Conservation (phyloP, 1,284 basidiomycete genomes). For the Moesziomyces aphidis region DNA sequence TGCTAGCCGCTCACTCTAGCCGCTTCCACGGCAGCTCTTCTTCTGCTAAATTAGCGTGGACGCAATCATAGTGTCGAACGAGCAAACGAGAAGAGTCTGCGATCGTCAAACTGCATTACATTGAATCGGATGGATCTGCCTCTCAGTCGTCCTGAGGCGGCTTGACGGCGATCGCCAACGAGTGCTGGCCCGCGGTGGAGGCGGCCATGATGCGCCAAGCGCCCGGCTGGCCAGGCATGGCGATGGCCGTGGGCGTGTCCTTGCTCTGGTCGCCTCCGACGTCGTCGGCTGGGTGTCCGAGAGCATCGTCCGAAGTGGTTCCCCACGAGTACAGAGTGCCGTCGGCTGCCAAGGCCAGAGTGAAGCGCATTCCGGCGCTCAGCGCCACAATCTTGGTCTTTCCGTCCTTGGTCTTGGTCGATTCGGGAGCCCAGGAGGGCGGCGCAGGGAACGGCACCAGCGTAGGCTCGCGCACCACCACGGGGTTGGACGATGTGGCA, state of each 20-base stretch:
- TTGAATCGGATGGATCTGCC: too few relatives aligned
- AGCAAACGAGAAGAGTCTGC: too few relatives aligned
- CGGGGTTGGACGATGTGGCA: slow-evolving; percentile 27
- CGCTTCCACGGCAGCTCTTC: not conserved
- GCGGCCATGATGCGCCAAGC: slow-evolving; percentile 69
- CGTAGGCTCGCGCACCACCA: slow-evolving; percentile 56
- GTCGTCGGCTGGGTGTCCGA: slow-evolving; percentile 68
- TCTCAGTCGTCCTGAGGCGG: slow-evolving; percentile 49
- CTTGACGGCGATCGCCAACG: slow-evolving; percentile 68
- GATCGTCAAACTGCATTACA: too few relatives aligned
- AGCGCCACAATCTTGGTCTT: slow-evolving; percentile 80
- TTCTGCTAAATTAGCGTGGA: not conserved
- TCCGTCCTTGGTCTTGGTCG: slow-evolving; percentile 61
- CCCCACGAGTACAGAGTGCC: slow-evolving; percentile 90
- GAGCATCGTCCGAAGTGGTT: slow-evolving; percentile 74
- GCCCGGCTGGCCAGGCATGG: slow-evolving; percentile 70
- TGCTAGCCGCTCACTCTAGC: too few relatives aligned
- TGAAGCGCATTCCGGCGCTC: slow-evolving; percentile 82
- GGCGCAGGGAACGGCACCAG: slow-evolving; percentile 67
- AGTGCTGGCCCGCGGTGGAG: slow-evolving; percentile 71
- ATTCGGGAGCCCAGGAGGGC: slow-evolving; percentile 63
- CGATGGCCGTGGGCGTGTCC: slow-evolving; percentile 76
- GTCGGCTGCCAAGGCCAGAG: slow-evolving; percentile 80
- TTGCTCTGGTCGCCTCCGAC: slow-evolving; percentile 69
- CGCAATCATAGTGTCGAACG: not conserved